These are phyloP conservation scores for Trichoderma koningiopsis DNA, from an alignment of 2,329 filamentous ascomycete genomes.

Conservation along the genomic window DNA sequence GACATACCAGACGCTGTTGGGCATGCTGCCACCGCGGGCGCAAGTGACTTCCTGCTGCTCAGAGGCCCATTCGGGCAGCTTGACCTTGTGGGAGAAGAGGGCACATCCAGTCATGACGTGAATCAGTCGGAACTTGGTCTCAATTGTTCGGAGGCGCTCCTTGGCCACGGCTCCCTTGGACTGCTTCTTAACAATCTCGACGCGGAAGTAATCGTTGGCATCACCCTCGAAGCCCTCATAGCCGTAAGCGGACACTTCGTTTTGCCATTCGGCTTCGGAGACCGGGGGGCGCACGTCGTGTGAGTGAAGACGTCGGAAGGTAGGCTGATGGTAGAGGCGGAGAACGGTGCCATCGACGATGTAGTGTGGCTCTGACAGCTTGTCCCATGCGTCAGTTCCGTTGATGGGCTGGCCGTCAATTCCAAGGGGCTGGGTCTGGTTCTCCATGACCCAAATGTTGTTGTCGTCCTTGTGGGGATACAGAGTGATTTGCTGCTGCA, in stretches of 20 bases:
- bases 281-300: conserved; percentile 89
- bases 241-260: conserved; percentile 94
- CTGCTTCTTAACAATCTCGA: conserved; percentile 91
- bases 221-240: conserved; percentile 97
- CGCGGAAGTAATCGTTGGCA: conserved; percentile 91
- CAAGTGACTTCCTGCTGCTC: conserved; percentile 99
- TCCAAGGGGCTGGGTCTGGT: conserved; percentile 88
- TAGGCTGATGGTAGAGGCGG: conserved; percentile 80
- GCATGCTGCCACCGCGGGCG: conserved; percentile 83
- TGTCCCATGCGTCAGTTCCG: conserved; percentile 84
- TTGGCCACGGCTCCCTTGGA: conserved; percentile 79
- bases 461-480: conserved; percentile 99
- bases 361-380: conserved; percentile 62
- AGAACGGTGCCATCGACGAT: conserved; percentile 81
- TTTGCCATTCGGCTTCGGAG: conserved; percentile 89
- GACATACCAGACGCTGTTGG: conserved; percentile 97
- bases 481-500: conserved; percentile 97
- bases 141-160: conserved; percentile 84
- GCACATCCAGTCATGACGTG: conserved; percentile 97
- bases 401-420: conserved; percentile 74
- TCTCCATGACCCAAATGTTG: conserved; percentile 92
- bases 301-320: conserved; percentile 88
- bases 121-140: conserved; percentile 93
- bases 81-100: conserved; percentile 98
- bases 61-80: conserved; percentile 95